phyloP scores from a whole-genome alignment of 176 grass and related monocot species.

The Metroxylon sagu region DNA sequence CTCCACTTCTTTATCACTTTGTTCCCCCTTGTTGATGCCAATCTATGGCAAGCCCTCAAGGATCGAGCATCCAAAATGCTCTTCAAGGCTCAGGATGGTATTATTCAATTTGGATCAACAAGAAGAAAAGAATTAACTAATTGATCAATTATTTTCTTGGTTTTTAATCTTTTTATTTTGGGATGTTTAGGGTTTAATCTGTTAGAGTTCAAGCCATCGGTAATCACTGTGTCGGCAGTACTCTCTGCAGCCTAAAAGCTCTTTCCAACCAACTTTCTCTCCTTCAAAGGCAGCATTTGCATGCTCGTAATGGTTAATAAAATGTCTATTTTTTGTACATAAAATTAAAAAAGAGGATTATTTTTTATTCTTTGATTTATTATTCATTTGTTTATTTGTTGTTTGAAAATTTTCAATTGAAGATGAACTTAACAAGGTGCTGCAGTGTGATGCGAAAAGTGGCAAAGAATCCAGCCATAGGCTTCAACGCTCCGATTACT shows the following conservation, averaged over 20 bases:
- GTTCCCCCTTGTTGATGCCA: conserved; percentile 29
- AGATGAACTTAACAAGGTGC: too few species aligned
- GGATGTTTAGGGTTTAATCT: conserved; percentile 47
- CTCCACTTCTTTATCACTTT: conserved; percentile 76
- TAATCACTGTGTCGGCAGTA: conserved; percentile 44
- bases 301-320: too few species aligned
- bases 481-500: background rate
- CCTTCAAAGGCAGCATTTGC: conserved; percentile 9
- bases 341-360: too few species aligned
- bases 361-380: too few species aligned
- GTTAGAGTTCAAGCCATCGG: conserved; percentile 69
- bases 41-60: conserved; percentile 50
- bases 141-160: too few species aligned
- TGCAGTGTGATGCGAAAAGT: too few species aligned
- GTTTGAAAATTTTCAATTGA: too few species aligned
- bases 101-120: background rate
- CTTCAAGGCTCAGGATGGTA: conserved; percentile 51
- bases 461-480: background rate
- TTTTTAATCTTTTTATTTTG: background rate
- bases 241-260: conserved; percentile 64
- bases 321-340: background rate
- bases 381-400: too few species aligned
- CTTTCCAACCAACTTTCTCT: conserved; percentile 37
- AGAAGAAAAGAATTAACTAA: background rate
- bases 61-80: conserved; percentile 53